Evolutionary conservation across 805 yeast genomes (phyloP).

Genomic region (Candida stauntonica): DNA sequence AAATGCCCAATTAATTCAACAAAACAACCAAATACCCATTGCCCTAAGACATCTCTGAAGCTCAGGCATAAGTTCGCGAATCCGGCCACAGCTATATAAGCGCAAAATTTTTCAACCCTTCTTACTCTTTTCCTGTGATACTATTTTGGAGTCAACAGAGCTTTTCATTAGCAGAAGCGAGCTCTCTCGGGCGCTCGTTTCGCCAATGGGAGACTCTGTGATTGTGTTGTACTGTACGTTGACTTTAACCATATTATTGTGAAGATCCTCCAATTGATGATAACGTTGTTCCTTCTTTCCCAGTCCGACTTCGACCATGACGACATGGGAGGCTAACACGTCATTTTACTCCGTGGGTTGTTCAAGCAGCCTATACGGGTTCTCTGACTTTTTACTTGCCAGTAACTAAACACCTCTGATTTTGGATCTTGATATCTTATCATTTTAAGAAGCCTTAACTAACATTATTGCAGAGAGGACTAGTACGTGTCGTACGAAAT

Average conservation of each 20-base stretch:
- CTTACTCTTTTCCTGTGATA: not conserved
- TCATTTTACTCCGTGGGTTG: conserved; percentile 27
- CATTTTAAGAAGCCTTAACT: not conserved
- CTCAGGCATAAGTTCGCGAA: conserved; percentile 1
- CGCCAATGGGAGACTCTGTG: no score
- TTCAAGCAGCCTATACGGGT: conserved; percentile 28
- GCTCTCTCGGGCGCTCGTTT: no score
- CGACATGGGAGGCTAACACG: conserved; percentile 61
- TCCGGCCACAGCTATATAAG: not conserved
- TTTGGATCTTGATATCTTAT: no score
- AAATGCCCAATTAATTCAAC: no score
- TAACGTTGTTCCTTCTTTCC: conserved; percentile 76
- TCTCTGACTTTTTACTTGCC: conserved; percentile 78
- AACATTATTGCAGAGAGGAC: conserved; percentile 12
- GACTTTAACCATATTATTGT: not conserved
- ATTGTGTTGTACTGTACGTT: conserved; percentile 4
- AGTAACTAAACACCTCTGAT: conserved; percentile 67
- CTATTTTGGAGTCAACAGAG: no score
- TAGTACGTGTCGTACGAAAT: conserved; percentile 9
- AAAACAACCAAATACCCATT: no score
- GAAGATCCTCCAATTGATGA: conserved; percentile 31
- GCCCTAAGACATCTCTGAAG: conserved; percentile 2
- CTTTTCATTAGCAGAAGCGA: no score
- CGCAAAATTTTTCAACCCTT: not conserved
- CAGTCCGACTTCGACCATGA: conserved; percentile 89